These are phyloP conservation scores for Francoa sonchifolia DNA, from an alignment of 441 rosid genomes.

Conservation along the genomic window DNA sequence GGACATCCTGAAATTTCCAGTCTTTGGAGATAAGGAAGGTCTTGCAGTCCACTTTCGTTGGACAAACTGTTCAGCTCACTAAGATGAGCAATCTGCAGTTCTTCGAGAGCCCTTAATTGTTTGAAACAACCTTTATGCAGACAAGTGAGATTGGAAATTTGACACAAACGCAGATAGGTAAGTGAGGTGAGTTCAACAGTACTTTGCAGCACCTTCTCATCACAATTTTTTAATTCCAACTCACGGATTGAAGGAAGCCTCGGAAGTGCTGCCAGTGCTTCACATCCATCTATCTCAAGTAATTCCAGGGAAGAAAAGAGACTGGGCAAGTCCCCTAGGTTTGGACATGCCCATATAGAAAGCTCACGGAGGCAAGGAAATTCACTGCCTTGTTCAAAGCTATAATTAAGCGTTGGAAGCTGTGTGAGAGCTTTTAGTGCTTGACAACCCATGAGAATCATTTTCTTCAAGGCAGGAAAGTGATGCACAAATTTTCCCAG, in stretches of 20 bases:
- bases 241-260: constrained; percentile 9
- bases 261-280: constrained; percentile 6
- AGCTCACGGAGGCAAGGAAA: constrained; percentile 14
- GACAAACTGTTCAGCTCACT: constrained; percentile 7
- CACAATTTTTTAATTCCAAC: constrained; percentile 7
- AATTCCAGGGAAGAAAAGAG: constrained; percentile 12
- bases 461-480: constrained; percentile 15
- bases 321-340: constrained; percentile 4
- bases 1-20: constrained; percentile 11
- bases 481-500: constrained; percentile 7
- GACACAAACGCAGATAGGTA: constrained; percentile 7
- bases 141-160: constrained; percentile 5
- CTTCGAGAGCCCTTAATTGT: constrained; percentile 11
- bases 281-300: constrained; percentile 10
- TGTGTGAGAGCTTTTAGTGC: constrained; percentile 8
- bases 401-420: not conserved
- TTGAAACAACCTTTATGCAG: constrained; percentile 9
- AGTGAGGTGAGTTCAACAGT: constrained; percentile 1
- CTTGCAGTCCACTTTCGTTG: constrained; percentile 6
- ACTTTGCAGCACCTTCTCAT: constrained; percentile 4
- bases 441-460: constrained; percentile 6
- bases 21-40: constrained; percentile 9
- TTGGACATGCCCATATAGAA: constrained; percentile 10
- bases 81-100: constrained; percentile 8
- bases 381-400: not conserved